Base-by-base conservation (phyloP, 2,329 filamentous ascomycete genomes). In the Sarocladiaceae sp. region DNA sequence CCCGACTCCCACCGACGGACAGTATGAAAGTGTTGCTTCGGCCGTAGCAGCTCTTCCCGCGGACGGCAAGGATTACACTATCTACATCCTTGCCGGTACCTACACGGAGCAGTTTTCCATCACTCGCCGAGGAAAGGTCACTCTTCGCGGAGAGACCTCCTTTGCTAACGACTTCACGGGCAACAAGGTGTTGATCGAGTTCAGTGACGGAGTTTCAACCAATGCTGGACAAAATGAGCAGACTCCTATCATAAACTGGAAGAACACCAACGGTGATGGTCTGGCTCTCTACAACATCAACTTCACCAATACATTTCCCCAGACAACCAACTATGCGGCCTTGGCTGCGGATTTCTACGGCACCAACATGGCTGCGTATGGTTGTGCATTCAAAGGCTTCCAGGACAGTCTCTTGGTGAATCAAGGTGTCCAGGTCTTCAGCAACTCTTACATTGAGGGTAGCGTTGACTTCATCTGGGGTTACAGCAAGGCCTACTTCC, bases 281-380 rank as follows among this genome's bases (percentile, higher is more conserved):
- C 66, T 84, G 52, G 78, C 77, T 54, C 64, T 84, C 23, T 86
- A 86, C 67, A 86, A 86, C 56, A 68, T 86, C 60, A 82, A 77
- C 55, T 66, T 77, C 6, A 66, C 67, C n/a, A 77, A 77, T 57
- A 68, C 66, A 0, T 73, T 70, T 52, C 67, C 65, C 3, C 74
- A 77, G 56, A 75, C 52, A 2, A 61, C 70, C 8, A 67, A 75
- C 33, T 73, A 74, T 0, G 62, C 77, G 6, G 69, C 68, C 12
- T 68, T 73, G 1, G 65, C 66, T 2, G 65, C 61, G 8, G 63
- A 67, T 48, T 65, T 69, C 44, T 67, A 65, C 26, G 68, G 66
- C 6, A 44, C 40, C 20, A 44, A 44, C 40, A 44, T 44, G 40
- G 40, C 40, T 7, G 40, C 40, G 22, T 79, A 78, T 55, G 76